Evolutionary conservation across 2,329 filamentous ascomycete species (phyloP), one percentile per base, ranked within the genome.

Genomic region (Elsinoe australis): DNA sequence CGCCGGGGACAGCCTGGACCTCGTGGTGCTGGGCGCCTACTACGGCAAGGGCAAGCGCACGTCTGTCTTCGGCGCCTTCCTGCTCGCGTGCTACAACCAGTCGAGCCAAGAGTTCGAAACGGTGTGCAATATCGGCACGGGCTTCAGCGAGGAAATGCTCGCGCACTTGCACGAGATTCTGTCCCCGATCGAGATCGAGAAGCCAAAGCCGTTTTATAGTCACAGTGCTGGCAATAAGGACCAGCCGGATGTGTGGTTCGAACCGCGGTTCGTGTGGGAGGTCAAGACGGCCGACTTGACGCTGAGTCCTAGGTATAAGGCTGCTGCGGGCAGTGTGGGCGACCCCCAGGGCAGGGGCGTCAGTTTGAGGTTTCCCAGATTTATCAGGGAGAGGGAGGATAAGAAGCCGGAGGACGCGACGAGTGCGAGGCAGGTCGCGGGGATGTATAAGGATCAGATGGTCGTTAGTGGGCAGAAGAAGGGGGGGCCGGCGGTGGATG

Each of bases 221-320:
- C 92, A 98, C 65, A 88, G 85, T 3, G 71, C 75, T 0, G 87
- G 86, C 44, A 80, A 81, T 42, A 90, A 94, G 67, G 88, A 96
- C 63, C 92, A 98, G 64, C 92, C 92, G 1, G 92, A 98, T 64
- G 88, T 98, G 29, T 98, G 92, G 92, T 92, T 98, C 63, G 92
- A 98, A 72, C 87, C 92, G 10, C 80, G 82, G 33, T 83, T 84
- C 59, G 92, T 98, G 1, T 98, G 92, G 92, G 92, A 98, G 68
- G 89, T 98, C 57, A 94, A 90, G 72, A 94, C 90, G 9, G 92
- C 92, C 1, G 92, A 98, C 71, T 67, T 98, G 58, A 96, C 92
- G 1, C 76, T 98, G 17, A 90, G 84, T 56, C 92, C 92, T 19
- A 75, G 89, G 31, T 98, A 98, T 68, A 87, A 89, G 67, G 92